Base-by-base conservation (phyloP, 352 stramenopile genomes). In the Globisporangium nagaii region DNA sequence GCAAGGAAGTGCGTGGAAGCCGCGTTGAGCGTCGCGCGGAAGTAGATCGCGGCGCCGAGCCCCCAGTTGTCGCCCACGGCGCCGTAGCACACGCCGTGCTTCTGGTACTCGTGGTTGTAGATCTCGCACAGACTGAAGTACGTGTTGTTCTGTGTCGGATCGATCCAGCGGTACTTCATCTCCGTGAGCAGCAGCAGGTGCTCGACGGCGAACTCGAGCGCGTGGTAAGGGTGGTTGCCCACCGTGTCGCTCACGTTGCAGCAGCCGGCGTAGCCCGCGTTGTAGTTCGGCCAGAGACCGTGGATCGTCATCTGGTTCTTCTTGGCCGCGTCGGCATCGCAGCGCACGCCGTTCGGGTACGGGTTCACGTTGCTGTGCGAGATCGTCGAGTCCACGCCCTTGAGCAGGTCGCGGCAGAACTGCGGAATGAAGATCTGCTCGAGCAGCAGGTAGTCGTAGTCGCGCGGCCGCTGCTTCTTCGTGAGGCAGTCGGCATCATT, bases 51-150 rank as follows among this genome's bases (percentile, higher is more conserved):
- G 1, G 80, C 70, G 5, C 70, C 70, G 20, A 70, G 59, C 49
- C 77, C 70, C 20, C 71, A 75, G 61, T 91, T 65, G 17, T 65
- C 66, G 4, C 58, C 79, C 17, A 71, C 67, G 0, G 80, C 76
- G 28, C 73, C 75, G 57, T 83, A 91, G 68, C 81, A 91, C 27
- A 89, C 56, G 13, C 81, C 81, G 65, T 91, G 81, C 68, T 91
- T 91, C 67, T 91, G 81, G 70, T 84, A 88, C 63, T 89, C 79
- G 66, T 91, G 81, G 68, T 88, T 73, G 68, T 89, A 91, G 59
- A 87, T 83, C 66, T 91, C 76, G 46, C 81, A 91, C 9, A 91
- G 67, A 53, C 69, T 66, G 58, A 86, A 70, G 62, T 82, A 76
- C 13, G 75, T 68, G 37, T 60, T 75, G 19, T 53, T 34, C 49